A percentile compares a stretch with the other conserved stretches of the same genome.
phyloP scores from a whole-genome alignment of 805 yeast genomes.

The Monosporozyma servazzii region DNA sequence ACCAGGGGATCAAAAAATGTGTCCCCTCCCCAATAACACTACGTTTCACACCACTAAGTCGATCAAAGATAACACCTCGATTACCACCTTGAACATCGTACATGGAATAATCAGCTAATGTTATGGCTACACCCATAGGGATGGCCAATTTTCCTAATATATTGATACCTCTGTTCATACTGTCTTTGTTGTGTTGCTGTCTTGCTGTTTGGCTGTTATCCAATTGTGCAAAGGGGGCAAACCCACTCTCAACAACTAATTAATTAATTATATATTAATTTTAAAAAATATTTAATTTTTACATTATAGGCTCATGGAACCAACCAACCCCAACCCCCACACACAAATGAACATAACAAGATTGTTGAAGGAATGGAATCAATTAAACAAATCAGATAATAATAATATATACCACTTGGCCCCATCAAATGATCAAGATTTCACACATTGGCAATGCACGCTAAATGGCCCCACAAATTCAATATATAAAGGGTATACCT shows the following conservation, averaged over 20 bases:
- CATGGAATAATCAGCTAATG: slow-evolving; percentile 72
- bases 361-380: slow-evolving; percentile 15
- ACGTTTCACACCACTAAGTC: slow-evolving; percentile 80
- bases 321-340: no score
- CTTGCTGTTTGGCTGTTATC: background rate
- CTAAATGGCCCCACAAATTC: slow-evolving; percentile 46
- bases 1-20: slow-evolving; percentile 92
- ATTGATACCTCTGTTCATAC: slow-evolving; percentile 17
- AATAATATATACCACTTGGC: background rate
- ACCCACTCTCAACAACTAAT: no score
- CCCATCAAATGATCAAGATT: slow-evolving; percentile 38
- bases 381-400: slow-evolving; percentile 2
- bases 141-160: slow-evolving; percentile 42
- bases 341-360: slow-evolving; percentile 6
- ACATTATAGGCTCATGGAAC: background rate
- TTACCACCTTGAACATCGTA: slow-evolving; percentile 95
- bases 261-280: no score
- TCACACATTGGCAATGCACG: slow-evolving; percentile 43
- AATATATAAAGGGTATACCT: slow-evolving; percentile 43
- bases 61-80: slow-evolving; percentile 91
- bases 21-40: slow-evolving; percentile 94
- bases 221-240: background rate
- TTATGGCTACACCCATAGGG: slow-evolving; percentile 59
- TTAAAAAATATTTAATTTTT: no score
- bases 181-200: background rate